Evolutionary conservation across 2,329 filamentous ascomycete species (phyloP), one percentile per base, ranked within the genome.

Genomic region (Fusarium globosum): DNA sequence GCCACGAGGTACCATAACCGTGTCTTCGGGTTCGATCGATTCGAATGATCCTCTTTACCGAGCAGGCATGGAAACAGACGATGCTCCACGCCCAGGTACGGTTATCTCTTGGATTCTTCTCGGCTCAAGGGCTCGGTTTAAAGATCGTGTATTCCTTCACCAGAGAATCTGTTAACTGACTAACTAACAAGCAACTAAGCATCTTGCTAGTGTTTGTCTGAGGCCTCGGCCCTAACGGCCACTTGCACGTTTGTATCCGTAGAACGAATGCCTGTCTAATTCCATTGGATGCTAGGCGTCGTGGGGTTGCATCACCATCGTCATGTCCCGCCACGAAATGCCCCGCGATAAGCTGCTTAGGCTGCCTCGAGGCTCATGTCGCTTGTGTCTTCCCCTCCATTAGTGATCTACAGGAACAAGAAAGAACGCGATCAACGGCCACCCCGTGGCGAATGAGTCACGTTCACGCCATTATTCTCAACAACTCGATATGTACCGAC

Each of bases 361-460:
- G 46, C 45, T 66, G 58, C 48, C 46, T 61, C 53, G 58, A 74
- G 61, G 45, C 57, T 67, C 41, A 30, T 48, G 20, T 55, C 23
- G 39, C 23, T 35, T 58, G 36, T 66, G 51, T 42, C 46, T 55
- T 71, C 59, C 68, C 62, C 75, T 71, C 65, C 51, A 42, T 69
- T 61, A 66, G 51, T 67, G 75, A 77, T 77, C 71, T 75, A 68
- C 73, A 77, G 71, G 73, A 68, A 77, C 65, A 43, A 36, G 38
- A 52, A 48, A 52, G 36, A 56, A 57, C 46, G 48, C 39, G 55
- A 38, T 49, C 23, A 43, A 55, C 49, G 23, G 59, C 28, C 20
- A 30, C 48, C 26, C 30, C 55, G 65, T 63, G 56, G 59, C 58
- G 13, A 49, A 68, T 61, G 58, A 68, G 56, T 66, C 61, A 71